Evolutionary conservation across 2,329 filamentous ascomycete genomes (phyloP).

Genomic region (Fusarium annulatum): DNA sequence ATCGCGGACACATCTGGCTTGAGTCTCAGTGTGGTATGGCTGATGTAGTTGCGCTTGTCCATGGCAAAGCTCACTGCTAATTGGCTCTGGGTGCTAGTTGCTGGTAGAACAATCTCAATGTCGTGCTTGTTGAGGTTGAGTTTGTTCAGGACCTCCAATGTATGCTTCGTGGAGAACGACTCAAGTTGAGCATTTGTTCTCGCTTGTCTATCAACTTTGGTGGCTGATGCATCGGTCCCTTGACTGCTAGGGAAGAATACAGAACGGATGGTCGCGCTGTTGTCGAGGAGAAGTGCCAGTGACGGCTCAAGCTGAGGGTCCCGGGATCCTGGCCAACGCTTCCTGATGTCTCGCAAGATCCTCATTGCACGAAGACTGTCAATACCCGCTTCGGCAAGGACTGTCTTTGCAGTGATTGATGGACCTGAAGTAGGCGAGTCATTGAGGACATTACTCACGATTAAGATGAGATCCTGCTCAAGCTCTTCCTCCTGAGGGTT

Average conservation of each 20-base stretch:
- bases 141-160: not conserved
- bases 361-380: constrained; percentile 29
- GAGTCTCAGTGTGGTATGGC: constrained; percentile 3
- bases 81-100: constrained; percentile 23
- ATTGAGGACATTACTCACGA: not conserved
- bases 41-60: constrained; percentile 22
- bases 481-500: not conserved
- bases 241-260: not conserved
- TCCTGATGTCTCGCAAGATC: constrained; percentile 10
- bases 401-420: not conserved
- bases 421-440: not conserved
- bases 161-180: not conserved
- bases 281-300: not conserved
- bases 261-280: not conserved
- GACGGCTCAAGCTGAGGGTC: not conserved
- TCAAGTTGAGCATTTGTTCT: not conserved
- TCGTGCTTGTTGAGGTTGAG: not conserved
- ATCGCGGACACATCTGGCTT: not conserved
- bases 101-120: constrained; percentile 3
- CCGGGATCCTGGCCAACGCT: not conserved
- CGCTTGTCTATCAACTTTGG: not conserved
- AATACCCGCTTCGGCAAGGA: not conserved
- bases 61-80: constrained; percentile 21
- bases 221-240: fast-evolving
- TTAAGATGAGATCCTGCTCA: not conserved